These are phyloP conservation scores for Hordeum pubiflorum DNA, from an alignment of 202 grass and related monocot species.

Conservation along the genomic window DNA sequence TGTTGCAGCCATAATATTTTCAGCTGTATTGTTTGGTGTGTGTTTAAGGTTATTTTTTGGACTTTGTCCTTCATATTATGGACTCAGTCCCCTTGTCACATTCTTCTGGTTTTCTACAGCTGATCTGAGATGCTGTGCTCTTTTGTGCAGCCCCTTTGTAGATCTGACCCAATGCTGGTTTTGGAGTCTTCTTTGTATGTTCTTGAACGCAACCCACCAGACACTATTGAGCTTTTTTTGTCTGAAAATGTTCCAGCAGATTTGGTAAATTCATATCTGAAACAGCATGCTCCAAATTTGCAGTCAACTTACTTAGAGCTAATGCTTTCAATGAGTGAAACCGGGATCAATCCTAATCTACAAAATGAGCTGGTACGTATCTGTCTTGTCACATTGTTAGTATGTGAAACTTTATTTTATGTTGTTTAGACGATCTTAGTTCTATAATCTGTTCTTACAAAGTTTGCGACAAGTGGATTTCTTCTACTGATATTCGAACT, in stretches of 20 bases:
- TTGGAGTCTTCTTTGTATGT: slow-evolving; percentile 83
- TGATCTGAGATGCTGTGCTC: slow-evolving; percentile 31
- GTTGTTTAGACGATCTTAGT: slow-evolving; percentile 22
- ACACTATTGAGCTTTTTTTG: slow-evolving; percentile 94
- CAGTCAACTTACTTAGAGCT: slow-evolving; percentile 96
- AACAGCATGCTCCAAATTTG: slow-evolving; percentile 91
- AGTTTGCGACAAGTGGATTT: background rate
- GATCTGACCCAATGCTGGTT: slow-evolving; percentile 96
- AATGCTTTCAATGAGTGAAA: slow-evolving; percentile 93
- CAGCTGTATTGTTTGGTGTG: slow-evolving; percentile 15
- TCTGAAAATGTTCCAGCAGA: slow-evolving; percentile 97
- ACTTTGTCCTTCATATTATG: slow-evolving; percentile 7
- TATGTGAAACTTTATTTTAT: slow-evolving; percentile 12
- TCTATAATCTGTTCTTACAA: slow-evolving; percentile 10
- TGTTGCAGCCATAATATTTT: slow-evolving; percentile 10
- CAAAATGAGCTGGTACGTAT: slow-evolving; percentile 93
- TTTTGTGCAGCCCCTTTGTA: slow-evolving; percentile 91
- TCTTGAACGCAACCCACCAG: slow-evolving; percentile 75
- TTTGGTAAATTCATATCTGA: slow-evolving; percentile 99
- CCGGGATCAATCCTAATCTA: slow-evolving; percentile 83
- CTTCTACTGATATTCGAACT: background rate
- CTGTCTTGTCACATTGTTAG: slow-evolving; percentile 17
- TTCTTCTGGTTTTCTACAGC: background rate
- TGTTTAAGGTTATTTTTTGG: slow-evolving; percentile 7
- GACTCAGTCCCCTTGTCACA: background rate